Evolutionary conservation across 257 asterid species (phyloP), one percentile per base, ranked within the genome.

Genomic region (Solanum rostratum): DNA sequence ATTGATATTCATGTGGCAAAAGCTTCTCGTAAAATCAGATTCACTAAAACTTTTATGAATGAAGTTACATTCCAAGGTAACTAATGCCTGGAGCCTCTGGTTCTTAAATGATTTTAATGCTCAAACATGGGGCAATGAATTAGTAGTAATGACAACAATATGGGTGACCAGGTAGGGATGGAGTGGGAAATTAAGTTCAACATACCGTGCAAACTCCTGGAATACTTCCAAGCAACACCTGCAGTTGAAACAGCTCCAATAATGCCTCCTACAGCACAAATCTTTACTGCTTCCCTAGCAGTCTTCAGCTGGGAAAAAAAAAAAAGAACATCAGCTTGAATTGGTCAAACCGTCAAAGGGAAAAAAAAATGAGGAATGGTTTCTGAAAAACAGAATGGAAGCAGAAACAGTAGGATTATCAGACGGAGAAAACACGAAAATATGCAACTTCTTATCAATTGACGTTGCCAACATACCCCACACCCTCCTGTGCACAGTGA

Each of bases 181-280:
- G 45, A 0, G 62, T 3, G 41, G 62, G 46, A 45, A 10, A 2
- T 50, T 10, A 78, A 50, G 82, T 50, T 15, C 46, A 27, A 50
- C 87, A 39, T 89, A 95, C 98, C 98, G 87, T 97, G 98, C 81
- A 92, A 94, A 90, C 97, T 94, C 91, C 88, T 94, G 7, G 99
- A 97, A 91, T 95, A 97, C 90, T 92, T 94, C 94, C 91, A 94
- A 84, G 94, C 92, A 84, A 70, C 84, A 30, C 96, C 98, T 68
- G 93, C 98, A 50, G 97, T 92, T 43, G 95, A 84, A 87, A 92
- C 91, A 20, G 97, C 98, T 83, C 99, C 98, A 62, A 92, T 76
- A 37, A 87, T 87, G 86, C 98, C 95, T 80, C 99, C 99, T 65
- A 69, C 93, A 84, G 87, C 92, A 84, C 95, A 93, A 84, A 92